Evolutionary conservation across 345 rosid genomes (phyloP).

Genomic region (Eucalyptus globulus): DNA sequence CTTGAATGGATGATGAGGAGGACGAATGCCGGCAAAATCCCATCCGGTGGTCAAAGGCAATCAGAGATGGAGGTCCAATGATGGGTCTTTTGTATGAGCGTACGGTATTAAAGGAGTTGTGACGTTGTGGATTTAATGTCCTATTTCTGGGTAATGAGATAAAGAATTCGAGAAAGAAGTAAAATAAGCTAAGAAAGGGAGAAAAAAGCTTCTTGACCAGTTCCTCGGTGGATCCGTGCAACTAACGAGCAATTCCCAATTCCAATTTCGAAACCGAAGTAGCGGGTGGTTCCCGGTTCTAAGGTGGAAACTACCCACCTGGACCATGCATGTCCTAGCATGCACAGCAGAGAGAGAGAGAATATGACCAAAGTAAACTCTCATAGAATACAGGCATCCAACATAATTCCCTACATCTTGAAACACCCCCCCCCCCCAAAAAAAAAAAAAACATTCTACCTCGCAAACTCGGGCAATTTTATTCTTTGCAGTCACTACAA

Average conservation of each 20-base stretch:
- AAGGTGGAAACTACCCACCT: accelerated
- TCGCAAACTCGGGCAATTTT: background rate
- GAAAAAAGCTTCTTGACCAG: too few species aligned
- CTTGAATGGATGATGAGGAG: too few species aligned
- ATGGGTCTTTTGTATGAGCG: too few species aligned
- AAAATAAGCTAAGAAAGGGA: too few species aligned
- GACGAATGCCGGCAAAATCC: too few species aligned
- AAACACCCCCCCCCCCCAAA: too few species aligned
- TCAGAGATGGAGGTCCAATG: too few species aligned
- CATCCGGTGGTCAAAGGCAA: too few species aligned
- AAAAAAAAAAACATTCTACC: background rate
- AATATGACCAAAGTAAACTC: background rate
- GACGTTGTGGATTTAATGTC: too few species aligned
- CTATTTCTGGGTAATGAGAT: too few species aligned
- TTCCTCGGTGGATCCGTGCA: accelerated
- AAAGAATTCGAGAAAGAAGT: too few species aligned
- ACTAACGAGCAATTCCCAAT: accelerated
- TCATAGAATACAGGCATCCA: background rate
- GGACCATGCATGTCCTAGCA: too few species aligned
- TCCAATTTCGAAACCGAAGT: accelerated
- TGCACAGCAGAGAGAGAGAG: background rate
- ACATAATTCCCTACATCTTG: background rate
- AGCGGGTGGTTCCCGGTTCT: accelerated
- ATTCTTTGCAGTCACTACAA: background rate
- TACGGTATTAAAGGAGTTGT: accelerated